Evolutionary conservation across 495 filamentous ascomycete genomes (phyloP).

Genomic region (Lophium mytilinum): DNA sequence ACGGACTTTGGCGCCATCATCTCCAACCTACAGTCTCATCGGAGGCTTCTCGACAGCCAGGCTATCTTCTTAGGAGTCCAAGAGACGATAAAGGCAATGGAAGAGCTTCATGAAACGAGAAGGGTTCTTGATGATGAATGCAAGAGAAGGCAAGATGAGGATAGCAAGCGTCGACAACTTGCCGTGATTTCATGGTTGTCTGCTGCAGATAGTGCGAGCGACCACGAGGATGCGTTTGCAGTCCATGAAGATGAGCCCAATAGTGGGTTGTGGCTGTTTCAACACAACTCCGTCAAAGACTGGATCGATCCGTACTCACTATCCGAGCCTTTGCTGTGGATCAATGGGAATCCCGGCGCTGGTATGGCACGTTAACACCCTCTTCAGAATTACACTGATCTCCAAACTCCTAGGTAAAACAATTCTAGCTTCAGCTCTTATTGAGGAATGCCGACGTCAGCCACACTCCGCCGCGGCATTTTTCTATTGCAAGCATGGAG

Average conservation of each 20-base stretch:
- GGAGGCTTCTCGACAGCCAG: constrained; percentile 31
- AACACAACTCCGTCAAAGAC: constrained; percentile 3
- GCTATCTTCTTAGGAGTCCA: constrained; percentile 9
- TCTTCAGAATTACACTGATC: neutral
- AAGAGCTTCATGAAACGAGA: constrained; percentile 5
- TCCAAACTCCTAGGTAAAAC: constrained; percentile 18
- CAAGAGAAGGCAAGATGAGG: constrained; percentile 1
- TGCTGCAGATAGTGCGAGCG: neutral
- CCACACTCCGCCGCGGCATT: neutral
- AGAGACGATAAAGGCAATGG: constrained; percentile 2
- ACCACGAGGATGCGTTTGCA: constrained; percentile 4
- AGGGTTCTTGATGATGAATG: neutral
- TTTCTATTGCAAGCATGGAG: constrained; percentile 20
- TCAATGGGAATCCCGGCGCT: constrained; percentile 15
- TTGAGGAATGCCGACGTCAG: constrained; percentile 9
- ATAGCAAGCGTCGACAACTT: neutral
- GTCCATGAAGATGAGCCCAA: neutral
- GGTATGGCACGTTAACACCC: constrained; percentile 1
- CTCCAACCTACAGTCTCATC: constrained; percentile 34
- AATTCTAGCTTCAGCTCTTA: constrained; percentile 20
- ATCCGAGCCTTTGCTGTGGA: constrained; percentile 1
- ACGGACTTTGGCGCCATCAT: constrained; percentile 31
- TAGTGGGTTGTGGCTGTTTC: constrained; percentile 17
- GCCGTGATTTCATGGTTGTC: constrained; percentile 12
- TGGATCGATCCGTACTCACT: constrained; percentile 7